Evolutionary conservation across 164 flowering plant species (phyloP).

Genomic region (Hamamelis virginiana): DNA sequence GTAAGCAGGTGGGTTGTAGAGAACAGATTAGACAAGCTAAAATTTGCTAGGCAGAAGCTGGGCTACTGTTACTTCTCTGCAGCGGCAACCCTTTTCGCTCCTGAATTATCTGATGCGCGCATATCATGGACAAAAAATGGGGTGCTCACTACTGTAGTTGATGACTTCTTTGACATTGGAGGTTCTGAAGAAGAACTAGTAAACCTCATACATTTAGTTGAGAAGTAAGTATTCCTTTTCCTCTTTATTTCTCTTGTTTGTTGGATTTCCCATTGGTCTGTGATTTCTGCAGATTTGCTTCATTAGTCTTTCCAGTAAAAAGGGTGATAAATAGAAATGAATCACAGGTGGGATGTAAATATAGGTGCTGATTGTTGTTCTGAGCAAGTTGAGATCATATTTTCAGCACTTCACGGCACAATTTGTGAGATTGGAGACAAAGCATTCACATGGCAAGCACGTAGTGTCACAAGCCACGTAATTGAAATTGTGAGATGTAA

Average conservation of each 20-base stretch:
- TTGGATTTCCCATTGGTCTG: neutral
- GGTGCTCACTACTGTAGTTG: conserved; percentile 67
- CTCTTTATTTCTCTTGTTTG: neutral
- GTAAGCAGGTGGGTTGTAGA: conserved; percentile 72
- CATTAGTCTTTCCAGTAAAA: neutral
- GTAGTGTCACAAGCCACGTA: conserved; percentile 47
- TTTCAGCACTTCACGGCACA: conserved; percentile 54
- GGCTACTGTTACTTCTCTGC: conserved; percentile 76
- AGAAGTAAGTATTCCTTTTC: conserved; percentile 35
- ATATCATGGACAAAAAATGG: conserved; percentile 70
- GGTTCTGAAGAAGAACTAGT: conserved; percentile 62
- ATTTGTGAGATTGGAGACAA: conserved; percentile 62
- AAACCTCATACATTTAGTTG: conserved; percentile 47
- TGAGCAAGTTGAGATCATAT: conserved; percentile 57
- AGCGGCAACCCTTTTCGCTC: conserved; percentile 51
- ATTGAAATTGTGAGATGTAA: conserved; percentile 55
- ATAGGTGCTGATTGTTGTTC: conserved; percentile 39
- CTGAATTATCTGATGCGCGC: conserved; percentile 67
- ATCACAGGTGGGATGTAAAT: conserved; percentile 55
- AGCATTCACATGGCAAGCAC: conserved; percentile 54
- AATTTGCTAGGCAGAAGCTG: conserved; percentile 77
- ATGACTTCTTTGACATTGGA: conserved; percentile 74
- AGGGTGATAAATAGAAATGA: conserved; percentile 8
- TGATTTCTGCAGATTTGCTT: neutral
- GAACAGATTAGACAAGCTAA: conserved; percentile 67